Conservation (phyloP, 2,329 filamentous ascomycete genomes). For the Orbilia blumenaviensis region DNA sequence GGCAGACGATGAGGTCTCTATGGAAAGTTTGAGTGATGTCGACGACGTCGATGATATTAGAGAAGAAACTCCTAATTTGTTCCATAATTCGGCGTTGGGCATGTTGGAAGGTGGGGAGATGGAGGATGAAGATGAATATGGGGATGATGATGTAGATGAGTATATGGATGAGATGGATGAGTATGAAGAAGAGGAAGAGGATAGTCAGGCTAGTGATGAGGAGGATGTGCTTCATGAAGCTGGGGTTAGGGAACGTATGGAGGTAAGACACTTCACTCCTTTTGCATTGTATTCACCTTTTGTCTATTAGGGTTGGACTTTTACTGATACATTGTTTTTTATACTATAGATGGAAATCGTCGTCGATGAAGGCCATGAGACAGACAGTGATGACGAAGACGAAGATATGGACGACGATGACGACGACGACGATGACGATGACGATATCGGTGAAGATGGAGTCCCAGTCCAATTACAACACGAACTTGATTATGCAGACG, state of each 20-base stretch:
- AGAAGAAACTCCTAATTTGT: conserved; percentile 95
- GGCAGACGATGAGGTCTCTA: conserved; percentile 80
- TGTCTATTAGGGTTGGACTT: neutral
- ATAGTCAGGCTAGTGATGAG: conserved; percentile 81
- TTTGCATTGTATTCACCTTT: no score
- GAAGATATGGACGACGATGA: conserved; percentile 71
- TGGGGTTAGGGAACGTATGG: conserved; percentile 55
- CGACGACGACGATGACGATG: conserved; percentile 69
- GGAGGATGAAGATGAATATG: conserved; percentile 74
- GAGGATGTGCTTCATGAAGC: conserved; percentile 69
- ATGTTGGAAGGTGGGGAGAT: conserved; percentile 89
- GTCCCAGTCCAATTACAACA: conserved; percentile 37
- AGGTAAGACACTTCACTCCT: conserved; percentile 54
- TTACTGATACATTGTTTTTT: conserved; percentile 57
- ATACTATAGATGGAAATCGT: conserved; percentile 72
- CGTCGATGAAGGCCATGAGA: conserved; percentile 76
- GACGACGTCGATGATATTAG: conserved; percentile 69
- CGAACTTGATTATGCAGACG: conserved; percentile 62
- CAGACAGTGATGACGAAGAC: conserved; percentile 70
- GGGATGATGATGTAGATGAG: conserved; percentile 84
- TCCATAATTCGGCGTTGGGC: conserved; percentile 92
- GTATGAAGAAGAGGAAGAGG: conserved; percentile 90
- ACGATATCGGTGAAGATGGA: conserved; percentile 61
- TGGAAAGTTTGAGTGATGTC: conserved; percentile 83
- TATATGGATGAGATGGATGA: conserved; percentile 79